Base-by-base conservation (phyloP, 1,139 yeast genomes). In the Kodamaea alishanica region DNA sequence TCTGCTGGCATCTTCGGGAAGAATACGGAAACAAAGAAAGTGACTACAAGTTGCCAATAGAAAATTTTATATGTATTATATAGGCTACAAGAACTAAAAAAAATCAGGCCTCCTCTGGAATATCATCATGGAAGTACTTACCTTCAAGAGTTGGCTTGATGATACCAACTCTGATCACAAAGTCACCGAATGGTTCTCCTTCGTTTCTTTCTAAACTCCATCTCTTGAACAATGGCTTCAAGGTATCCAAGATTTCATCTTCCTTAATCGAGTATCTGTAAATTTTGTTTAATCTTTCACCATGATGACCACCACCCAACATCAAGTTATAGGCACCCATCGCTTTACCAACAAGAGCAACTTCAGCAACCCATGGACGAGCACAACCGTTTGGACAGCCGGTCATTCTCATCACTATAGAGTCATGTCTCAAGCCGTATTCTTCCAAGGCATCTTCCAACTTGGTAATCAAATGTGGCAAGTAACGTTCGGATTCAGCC, bases 381-480 rank as follows among this genome's bases (percentile, higher is more conserved):
- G 98, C 92, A 73, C 98, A 92, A 50, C 97, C 98, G 62, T 92
- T 92, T 42, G 97, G 97, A 75, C 98, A 92, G 46, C 98, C 98
- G 32, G 97, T 89, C 97, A 92, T 90, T 70, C 98, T 81, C 96
- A 92, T 86, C 26, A 89, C 96, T 50, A 92, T 77, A 6, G 96
- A 82, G 62, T 92, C 97, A 58, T 89, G 96, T 60, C 96, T 84
- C 52, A 92, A 76, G 6, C 98, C 98, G 49, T 81, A 81, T 55
- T 89, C 96, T 63, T 90, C 97, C 46, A 92, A 73, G 6, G 89
- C 81, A 9, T 70, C 78, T 64, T 92, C 98, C 45, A 92, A 70
- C 65, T 88, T 87, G 48, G 82, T 65, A 50, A 92, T 79, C 52
- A 92, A 75, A 41, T 74, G 80, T 8, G 98, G 98, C 53, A 92